Conservation (phyloP, 768 basidiomycete genomes). For the Collybiopsis confluens region DNA sequence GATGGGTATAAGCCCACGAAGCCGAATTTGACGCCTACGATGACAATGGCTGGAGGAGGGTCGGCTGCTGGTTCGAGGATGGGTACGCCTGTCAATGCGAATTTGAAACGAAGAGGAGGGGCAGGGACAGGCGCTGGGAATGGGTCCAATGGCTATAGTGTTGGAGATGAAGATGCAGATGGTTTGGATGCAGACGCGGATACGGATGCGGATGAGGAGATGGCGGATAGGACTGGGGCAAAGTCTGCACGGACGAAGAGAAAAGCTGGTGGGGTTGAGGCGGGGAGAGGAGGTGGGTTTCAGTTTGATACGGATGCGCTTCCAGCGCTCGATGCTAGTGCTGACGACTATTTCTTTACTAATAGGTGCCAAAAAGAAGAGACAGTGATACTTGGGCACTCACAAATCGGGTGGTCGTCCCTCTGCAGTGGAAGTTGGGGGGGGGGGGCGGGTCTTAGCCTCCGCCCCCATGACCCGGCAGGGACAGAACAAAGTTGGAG, state of each 20-base stretch:
- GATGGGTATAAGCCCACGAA: slow-evolving; percentile 17
- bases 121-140: too few species aligned
- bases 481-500: too few species aligned
- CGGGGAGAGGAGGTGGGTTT: slow-evolving; percentile 2
- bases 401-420: too few species aligned
- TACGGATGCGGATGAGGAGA: slow-evolving; percentile 1
- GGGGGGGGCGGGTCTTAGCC: too few species aligned
- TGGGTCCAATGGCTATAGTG: too few species aligned
- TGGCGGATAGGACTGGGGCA: background rate
- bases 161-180: background rate
- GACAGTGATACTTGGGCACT: too few species aligned
- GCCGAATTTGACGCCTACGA: slow-evolving; percentile 1
- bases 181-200: slow-evolving; percentile 9
- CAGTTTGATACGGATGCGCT: too few species aligned
- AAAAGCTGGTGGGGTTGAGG: background rate
- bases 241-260: background rate
- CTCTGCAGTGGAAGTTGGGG: too few species aligned
- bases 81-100: background rate
- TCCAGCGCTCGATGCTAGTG: too few species aligned
- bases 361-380: slow-evolving; percentile 9
- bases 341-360: background rate
- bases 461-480: too few species aligned
- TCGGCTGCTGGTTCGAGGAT: background rate
- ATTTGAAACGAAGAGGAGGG: slow-evolving; percentile 6
- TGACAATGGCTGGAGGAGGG: background rate